phyloP scores from a whole-genome alignment of 1,139 yeast genomes.

The Kodamaea alishanica region DNA sequence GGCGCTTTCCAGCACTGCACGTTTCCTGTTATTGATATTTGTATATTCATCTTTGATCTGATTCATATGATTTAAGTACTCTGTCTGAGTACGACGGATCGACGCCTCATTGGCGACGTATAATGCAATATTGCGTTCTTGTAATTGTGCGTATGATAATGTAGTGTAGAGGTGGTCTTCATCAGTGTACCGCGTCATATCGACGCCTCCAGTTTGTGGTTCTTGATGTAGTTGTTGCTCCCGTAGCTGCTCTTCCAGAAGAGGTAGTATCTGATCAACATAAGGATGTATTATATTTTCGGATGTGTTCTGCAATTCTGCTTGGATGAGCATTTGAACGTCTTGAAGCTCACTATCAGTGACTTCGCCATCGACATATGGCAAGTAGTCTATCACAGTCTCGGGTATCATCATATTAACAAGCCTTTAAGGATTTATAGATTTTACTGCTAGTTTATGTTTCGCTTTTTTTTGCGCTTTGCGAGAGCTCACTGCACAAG shows the following conservation, averaged over 20 bases:
- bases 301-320: not conserved
- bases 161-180: constrained; percentile 24
- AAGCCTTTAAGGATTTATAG: too few relatives aligned
- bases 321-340: not conserved
- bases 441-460: too few relatives aligned
- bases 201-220: constrained; percentile 21
- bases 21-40: constrained; percentile 22
- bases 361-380: not conserved
- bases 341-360: not conserved
- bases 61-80: constrained; percentile 19
- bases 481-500: too few relatives aligned
- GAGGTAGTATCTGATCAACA: constrained; percentile 27
- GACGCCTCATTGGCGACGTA: constrained; percentile 21
- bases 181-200: constrained; percentile 28
- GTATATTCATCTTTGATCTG: constrained; percentile 17
- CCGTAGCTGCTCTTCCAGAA: constrained; percentile 9
- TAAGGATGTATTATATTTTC: constrained; percentile 23
- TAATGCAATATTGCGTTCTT: constrained; percentile 27
- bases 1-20: constrained; percentile 30
- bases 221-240: not conserved
- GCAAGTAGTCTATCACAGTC: too few relatives aligned
- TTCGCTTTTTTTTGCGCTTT: too few relatives aligned
- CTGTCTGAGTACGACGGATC: constrained; percentile 16
- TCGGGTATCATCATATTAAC: too few relatives aligned
- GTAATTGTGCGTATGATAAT: constrained; percentile 29